These are phyloP conservation scores for Turnera subulata DNA, from an alignment of 345 rosid species.

Conservation along the genomic window DNA sequence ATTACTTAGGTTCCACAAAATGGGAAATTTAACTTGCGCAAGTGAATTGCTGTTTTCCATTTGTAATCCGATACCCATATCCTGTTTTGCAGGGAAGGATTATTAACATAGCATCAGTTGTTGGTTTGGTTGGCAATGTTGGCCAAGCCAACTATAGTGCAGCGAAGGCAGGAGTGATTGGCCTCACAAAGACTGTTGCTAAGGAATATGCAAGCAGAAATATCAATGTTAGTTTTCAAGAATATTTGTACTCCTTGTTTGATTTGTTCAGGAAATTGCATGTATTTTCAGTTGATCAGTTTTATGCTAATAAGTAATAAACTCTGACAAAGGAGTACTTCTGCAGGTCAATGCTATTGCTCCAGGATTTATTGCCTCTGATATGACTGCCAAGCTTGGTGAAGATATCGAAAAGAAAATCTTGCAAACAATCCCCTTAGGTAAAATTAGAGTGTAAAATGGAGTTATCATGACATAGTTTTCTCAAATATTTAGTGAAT, in stretches of 20 bases:
- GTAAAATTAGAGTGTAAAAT: constrained; percentile 25
- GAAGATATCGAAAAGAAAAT: constrained; percentile 90
- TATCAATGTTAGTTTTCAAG: constrained; percentile 53
- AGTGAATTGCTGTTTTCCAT: too few relatives aligned
- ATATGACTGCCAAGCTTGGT: constrained; percentile 76
- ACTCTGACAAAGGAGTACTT: neutral
- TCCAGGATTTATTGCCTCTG: constrained; percentile 82
- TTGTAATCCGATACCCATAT: neutral
- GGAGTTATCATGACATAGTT: neutral
- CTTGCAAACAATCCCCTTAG: constrained; percentile 77
- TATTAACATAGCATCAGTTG: constrained; percentile 85
- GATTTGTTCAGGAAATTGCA: neutral
- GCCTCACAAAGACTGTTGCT: constrained; percentile 78
- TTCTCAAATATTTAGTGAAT: neutral
- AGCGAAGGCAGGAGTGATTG: constrained; percentile 97
- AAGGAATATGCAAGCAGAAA: constrained; percentile 90
- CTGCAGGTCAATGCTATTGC: constrained; percentile 86
- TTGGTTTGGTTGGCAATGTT: constrained; percentile 85
- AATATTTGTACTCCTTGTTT: constrained; percentile 8
- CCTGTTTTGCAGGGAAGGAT: constrained; percentile 64
- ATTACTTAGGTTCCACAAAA: too few relatives aligned
- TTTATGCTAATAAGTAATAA: constrained; percentile 5
- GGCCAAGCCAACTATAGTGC: constrained; percentile 99
- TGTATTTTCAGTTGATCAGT: neutral
- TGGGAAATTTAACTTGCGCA: too few relatives aligned